phyloP scores from a whole-genome alignment of 129 eudicot genomes.

The carrot (Daucus carota) region DNA sequence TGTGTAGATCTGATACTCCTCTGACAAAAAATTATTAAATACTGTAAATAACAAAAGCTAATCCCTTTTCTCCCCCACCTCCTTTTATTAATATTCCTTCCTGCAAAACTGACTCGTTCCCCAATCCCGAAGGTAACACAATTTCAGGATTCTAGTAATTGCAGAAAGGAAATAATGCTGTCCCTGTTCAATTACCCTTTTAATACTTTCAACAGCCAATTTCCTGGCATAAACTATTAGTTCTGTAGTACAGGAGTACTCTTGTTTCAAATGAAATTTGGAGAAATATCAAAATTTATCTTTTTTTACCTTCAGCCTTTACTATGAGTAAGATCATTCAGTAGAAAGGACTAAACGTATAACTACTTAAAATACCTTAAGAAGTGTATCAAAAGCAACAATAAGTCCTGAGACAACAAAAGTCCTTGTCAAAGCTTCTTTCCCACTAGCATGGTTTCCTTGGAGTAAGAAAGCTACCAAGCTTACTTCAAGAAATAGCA shows the following conservation, averaged over 20 bases:
- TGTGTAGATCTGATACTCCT: too few species aligned
- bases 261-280: background rate
- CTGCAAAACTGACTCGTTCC: background rate
- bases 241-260: background rate
- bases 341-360: too few species aligned
- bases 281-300: background rate
- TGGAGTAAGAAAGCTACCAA: slow-evolving; percentile 50
- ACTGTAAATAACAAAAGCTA: background rate
- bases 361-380: slow-evolving; percentile 22
- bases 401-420: slow-evolving; percentile 33
- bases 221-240: background rate
- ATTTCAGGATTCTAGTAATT: too few species aligned
- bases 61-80: background rate
- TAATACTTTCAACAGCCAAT: background rate
- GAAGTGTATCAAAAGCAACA: slow-evolving; percentile 36
- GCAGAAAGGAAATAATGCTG: too few species aligned
- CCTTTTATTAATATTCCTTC: background rate
- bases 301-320: background rate
- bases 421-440: slow-evolving; percentile 38
- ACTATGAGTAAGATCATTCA: background rate
- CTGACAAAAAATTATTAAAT: too few species aligned
- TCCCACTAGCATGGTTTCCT: slow-evolving; percentile 39
- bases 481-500: slow-evolving; percentile 51
- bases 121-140: too few species aligned
- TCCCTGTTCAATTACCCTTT: background rate